Evolutionary conservation across 2,329 filamentous ascomycete species (phyloP).

Genomic region (Kalaharituber pfeilii): DNA sequence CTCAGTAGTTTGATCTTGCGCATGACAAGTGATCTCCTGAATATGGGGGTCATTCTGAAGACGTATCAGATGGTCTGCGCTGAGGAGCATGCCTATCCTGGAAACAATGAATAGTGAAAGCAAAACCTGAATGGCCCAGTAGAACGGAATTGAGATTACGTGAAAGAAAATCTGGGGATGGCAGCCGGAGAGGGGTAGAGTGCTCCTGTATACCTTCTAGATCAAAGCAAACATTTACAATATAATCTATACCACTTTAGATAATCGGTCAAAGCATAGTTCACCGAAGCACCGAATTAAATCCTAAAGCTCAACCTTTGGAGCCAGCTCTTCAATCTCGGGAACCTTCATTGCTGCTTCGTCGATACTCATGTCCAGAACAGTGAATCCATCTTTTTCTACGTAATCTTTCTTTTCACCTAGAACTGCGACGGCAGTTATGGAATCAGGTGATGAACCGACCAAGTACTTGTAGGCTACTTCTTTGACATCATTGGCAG

Average conservation of each 20-base stretch:
- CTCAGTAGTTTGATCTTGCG: constrained; percentile 30
- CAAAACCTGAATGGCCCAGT: too few relatives aligned
- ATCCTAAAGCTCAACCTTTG: background rate
- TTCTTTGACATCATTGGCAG: constrained; percentile 56
- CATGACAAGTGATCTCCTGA: constrained; percentile 37
- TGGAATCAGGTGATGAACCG: constrained; percentile 38
- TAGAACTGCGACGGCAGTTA: constrained; percentile 51
- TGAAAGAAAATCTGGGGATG: background rate
- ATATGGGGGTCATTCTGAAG: constrained; percentile 26
- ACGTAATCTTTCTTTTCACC: constrained; percentile 72
- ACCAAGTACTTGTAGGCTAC: constrained; percentile 72
- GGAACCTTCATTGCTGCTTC: background rate
- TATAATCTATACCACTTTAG: constrained; percentile 21
- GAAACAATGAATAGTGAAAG: too few relatives aligned
- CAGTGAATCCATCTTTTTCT: constrained; percentile 43
- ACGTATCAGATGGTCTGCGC: constrained; percentile 35
- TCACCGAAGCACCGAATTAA: background rate
- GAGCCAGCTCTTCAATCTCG: background rate
- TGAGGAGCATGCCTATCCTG: background rate
- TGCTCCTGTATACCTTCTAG: background rate
- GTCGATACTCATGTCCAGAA: constrained; percentile 50
- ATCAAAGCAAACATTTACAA: constrained; percentile 17
- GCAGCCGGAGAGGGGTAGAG: background rate
- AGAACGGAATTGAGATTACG: background rate
- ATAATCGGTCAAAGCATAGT: constrained; percentile 4